Evolutionary conservation across 140 eudicot genomes (phyloP).

Genomic region (Ambrosia hybrid): DNA sequence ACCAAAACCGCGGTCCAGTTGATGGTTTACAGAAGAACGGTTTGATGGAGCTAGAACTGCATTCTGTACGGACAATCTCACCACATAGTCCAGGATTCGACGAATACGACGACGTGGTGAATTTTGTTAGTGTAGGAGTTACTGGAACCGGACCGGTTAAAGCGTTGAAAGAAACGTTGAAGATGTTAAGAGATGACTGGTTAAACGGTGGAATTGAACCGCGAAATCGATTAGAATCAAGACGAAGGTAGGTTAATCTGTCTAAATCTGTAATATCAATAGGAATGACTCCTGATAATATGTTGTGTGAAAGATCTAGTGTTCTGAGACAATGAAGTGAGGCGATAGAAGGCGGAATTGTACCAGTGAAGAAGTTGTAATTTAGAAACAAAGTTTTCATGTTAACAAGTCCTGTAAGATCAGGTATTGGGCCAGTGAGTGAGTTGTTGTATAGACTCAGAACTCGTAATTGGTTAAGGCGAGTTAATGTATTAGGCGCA

Average conservation of each 20-base stretch:
- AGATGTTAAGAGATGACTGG: constrained; percentile 45
- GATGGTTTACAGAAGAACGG: constrained; percentile 50
- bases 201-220: constrained; percentile 75
- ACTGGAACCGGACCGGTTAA: constrained; percentile 71
- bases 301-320: constrained; percentile 66
- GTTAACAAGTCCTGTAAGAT: constrained; percentile 54
- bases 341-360: constrained; percentile 56
- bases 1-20: neutral
- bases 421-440: constrained; percentile 77
- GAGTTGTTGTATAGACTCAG: constrained; percentile 67
- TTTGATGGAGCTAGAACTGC: constrained; percentile 31
- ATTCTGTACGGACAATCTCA: constrained; percentile 53
- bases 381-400: constrained; percentile 63
- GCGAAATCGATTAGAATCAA: constrained; percentile 61
- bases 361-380: constrained; percentile 54
- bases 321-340: constrained; percentile 63
- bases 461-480: constrained; percentile 63
- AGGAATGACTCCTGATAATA: constrained; percentile 57
- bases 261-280: constrained; percentile 28
- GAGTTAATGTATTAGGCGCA: constrained; percentile 49
- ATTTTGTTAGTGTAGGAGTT: constrained; percentile 45
- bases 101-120: constrained; percentile 39
- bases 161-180: constrained; percentile 62
- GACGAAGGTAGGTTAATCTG: constrained; percentile 54
- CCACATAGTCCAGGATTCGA: constrained; percentile 71